Evolutionary conservation across 441 rosid species (phyloP).

Genomic region (Bruguiera hainesii): DNA sequence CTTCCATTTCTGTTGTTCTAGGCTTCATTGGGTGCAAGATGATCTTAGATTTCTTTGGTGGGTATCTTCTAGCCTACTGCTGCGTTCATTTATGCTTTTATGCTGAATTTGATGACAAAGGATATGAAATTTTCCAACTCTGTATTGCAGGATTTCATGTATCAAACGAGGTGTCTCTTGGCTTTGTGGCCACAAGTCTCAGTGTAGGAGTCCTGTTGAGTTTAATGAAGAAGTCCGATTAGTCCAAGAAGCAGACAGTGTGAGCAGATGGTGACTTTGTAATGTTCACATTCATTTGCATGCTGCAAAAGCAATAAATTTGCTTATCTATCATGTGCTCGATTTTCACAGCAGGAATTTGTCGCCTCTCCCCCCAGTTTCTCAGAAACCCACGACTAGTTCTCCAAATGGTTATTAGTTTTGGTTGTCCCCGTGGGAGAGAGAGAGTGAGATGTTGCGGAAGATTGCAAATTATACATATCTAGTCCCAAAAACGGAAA

Average conservation of each 20-base stretch:
- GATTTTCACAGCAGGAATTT: not conserved
- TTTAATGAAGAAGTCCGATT: conserved; percentile 62
- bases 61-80: conserved; percentile 19
- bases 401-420: no score
- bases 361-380: no score
- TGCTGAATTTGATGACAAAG: not conserved
- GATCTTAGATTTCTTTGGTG: conserved; percentile 92
- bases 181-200: conserved; percentile 77
- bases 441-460: no score
- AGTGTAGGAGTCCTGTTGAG: conserved; percentile 73
- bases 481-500: no score
- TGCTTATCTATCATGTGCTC: conserved; percentile 7
- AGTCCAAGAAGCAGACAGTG: conserved; percentile 21
- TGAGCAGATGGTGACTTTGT: conserved; percentile 21
- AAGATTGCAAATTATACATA: no score
- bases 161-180: conserved; percentile 80
- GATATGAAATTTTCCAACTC: conserved; percentile 4
- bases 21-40: conserved; percentile 90
- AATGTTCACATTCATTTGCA: not conserved
- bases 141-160: conserved; percentile 61
- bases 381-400: no score
- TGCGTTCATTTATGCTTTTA: not conserved
- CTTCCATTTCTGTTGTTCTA: conserved; percentile 81
- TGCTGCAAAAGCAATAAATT: not conserved
- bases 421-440: no score